Evolutionary conservation across 495 filamentous ascomycete species (phyloP), one percentile per base, ranked within the genome.

Genomic region (Amniculicola lignicola): DNA sequence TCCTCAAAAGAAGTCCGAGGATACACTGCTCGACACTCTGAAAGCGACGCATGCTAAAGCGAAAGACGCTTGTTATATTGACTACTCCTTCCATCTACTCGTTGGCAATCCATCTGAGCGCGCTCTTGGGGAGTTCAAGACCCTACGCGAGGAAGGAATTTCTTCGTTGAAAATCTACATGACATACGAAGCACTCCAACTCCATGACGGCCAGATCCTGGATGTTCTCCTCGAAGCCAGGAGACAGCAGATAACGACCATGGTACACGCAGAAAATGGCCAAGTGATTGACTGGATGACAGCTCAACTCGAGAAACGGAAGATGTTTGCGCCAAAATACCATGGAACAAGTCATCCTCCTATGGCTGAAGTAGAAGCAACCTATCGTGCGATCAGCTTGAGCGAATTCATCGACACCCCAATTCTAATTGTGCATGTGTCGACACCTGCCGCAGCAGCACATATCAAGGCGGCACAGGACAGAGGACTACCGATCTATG

Each of bases 241-340:
- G 11, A 55, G 63, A 16, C 59, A 74, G 24, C 66, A 68, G 11
- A 78, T 83, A 52, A 76, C 79, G 1, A 81, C 78, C 18, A 82
- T 85, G 79, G 75, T 85, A 38, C 82, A 85, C 54, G 79, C 80
- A 11, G 80, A 85, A 59, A 82, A 82, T 52, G 74, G 76, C 10
- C 79, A 82, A 37, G 68, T 73, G 19, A 68, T 73, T 25, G 54
- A 67, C 27, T 57, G 63, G 62, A 71, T 70, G 62, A 70, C 66
- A 11, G 57, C 61, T 31, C 64, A 67, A 18, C 51, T 70, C 9
- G 68, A 70, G 40, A 61, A 62, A 18, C 41, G 62, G 14, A 59
- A 63, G 50, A 23, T 74, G 24, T 70, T 76, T 6, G 78, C 75
- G 14, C 81, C 81, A 0, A 77, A 76, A 56, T 80, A 76, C 54